Evolutionary conservation across 176 grass and related monocot species (phyloP).

Genomic region (Dendrocalamus sinicus): DNA sequence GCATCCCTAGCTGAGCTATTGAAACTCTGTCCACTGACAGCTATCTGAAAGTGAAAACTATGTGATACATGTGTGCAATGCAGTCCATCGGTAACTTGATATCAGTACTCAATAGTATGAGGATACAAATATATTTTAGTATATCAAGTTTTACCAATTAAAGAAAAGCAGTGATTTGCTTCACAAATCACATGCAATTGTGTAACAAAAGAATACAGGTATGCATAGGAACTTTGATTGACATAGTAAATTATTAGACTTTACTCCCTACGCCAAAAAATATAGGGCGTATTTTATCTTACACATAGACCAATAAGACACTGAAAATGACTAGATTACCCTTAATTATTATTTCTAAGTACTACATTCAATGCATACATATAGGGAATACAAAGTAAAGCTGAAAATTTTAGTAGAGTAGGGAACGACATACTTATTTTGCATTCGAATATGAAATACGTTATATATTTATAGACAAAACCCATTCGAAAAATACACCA

Average conservation of each 20-base stretch:
- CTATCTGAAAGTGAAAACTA: conserved; percentile 71
- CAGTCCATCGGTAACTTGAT: neutral
- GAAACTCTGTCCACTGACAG: conserved; percentile 86
- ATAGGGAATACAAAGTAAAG: no score
- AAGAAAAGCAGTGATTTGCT: neutral
- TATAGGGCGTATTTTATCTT: no score
- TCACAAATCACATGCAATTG: conserved; percentile 5
- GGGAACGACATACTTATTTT: no score
- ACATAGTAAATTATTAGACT: neutral
- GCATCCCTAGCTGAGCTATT: conserved; percentile 93
- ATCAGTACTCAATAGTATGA: neutral
- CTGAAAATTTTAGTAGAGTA: no score
- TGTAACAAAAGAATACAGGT: neutral
- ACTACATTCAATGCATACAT: no score
- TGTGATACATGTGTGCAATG: conserved; percentile 22
- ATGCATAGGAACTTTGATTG: neutral
- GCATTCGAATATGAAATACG: no score
- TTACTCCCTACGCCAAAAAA: neutral
- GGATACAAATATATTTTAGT: neutral
- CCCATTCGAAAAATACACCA: no score
- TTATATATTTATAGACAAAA: no score
- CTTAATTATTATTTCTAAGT: no score
- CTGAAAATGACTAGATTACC: no score
- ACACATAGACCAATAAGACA: no score
- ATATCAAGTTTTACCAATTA: conserved; percentile 3